phyloP scores from a whole-genome alignment of 2,329 filamentous ascomycete genomes.

The Paraphoma sp. region DNA sequence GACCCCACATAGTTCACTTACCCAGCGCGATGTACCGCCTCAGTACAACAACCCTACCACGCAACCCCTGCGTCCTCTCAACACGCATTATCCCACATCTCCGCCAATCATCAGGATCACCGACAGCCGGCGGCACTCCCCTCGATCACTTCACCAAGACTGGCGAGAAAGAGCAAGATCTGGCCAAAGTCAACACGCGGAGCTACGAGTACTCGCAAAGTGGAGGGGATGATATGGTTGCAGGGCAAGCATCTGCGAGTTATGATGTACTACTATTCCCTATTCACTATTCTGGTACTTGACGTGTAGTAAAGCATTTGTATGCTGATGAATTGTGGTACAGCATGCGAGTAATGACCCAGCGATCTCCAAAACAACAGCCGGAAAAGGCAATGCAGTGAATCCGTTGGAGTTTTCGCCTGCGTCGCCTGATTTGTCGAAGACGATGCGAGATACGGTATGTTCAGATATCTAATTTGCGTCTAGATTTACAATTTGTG shows the following conservation, averaged over 20 bases:
- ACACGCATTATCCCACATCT: background rate
- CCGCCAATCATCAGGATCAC: background rate
- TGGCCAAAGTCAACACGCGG: constrained; percentile 4
- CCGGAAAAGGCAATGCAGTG: constrained; percentile 16
- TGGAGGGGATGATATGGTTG: constrained; percentile 19
- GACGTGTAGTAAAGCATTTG: no score
- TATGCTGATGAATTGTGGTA: background rate
- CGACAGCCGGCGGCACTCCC: background rate
- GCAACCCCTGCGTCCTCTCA: background rate
- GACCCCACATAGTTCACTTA: background rate
- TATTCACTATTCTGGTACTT: background rate
- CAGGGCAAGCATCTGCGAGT: constrained; percentile 4
- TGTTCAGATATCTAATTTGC: background rate
- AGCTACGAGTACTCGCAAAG: constrained; percentile 16
- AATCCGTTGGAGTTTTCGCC: constrained; percentile 19
- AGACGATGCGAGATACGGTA: constrained; percentile 8
- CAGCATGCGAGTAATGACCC: constrained; percentile 4
- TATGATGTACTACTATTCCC: background rate
- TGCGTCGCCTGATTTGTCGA: constrained; percentile 14
- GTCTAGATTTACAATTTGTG: background rate
- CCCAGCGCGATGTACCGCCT: background rate
- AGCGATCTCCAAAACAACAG: constrained; percentile 5
- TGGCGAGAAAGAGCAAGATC: constrained; percentile 7
- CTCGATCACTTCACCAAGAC: constrained; percentile 5
- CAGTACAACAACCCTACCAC: background rate